phyloP scores from a whole-genome alignment of 2,329 filamentous ascomycete species.

The Scortechinia acanthostroma region DNA sequence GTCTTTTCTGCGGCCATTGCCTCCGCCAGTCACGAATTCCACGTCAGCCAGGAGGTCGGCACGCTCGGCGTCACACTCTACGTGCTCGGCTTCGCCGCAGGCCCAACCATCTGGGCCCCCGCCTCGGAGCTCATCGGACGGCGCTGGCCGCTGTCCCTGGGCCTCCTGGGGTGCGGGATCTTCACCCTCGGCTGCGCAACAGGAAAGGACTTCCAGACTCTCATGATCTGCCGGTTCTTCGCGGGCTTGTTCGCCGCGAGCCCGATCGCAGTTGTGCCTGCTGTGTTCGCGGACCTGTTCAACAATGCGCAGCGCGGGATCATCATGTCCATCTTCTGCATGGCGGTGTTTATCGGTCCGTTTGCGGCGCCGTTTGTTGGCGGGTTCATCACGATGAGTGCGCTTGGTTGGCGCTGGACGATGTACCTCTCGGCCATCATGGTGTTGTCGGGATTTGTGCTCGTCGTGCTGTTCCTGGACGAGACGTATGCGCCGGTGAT shows the following conservation, averaged over 20 bases:
- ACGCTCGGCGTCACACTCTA: background rate
- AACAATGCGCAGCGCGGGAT: constrained; percentile 32
- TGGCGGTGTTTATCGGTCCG: constrained; percentile 42
- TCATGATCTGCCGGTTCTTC: constrained; percentile 42
- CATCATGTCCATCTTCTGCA: constrained; percentile 38
- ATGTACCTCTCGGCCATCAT: constrained; percentile 44
- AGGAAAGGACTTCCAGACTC: constrained; percentile 40
- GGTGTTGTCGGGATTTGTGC: constrained; percentile 32
- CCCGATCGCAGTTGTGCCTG: constrained; percentile 40
- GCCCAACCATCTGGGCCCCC: constrained; percentile 34
- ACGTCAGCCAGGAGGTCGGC: background rate
- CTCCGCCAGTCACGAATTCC: too few relatives aligned
- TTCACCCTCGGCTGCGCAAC: constrained; percentile 38
- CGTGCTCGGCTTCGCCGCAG: background rate
- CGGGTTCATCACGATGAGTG: constrained; percentile 39
- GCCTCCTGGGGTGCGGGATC: constrained; percentile 39
- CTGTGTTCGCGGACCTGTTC: constrained; percentile 48
- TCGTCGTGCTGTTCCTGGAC: background rate
- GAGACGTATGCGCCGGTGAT: constrained; percentile 27
- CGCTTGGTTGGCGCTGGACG: constrained; percentile 46
- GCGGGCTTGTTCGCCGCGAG: constrained; percentile 43
- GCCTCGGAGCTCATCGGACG: constrained; percentile 40
- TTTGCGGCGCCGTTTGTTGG: constrained; percentile 43
- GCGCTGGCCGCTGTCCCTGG: constrained; percentile 34
- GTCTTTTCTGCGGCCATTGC: too few relatives aligned